Evolutionary conservation across 2,329 filamentous ascomycete species (phyloP), one percentile per base, ranked within the genome.

Genomic region (Trichoderma arundinaceum): DNA sequence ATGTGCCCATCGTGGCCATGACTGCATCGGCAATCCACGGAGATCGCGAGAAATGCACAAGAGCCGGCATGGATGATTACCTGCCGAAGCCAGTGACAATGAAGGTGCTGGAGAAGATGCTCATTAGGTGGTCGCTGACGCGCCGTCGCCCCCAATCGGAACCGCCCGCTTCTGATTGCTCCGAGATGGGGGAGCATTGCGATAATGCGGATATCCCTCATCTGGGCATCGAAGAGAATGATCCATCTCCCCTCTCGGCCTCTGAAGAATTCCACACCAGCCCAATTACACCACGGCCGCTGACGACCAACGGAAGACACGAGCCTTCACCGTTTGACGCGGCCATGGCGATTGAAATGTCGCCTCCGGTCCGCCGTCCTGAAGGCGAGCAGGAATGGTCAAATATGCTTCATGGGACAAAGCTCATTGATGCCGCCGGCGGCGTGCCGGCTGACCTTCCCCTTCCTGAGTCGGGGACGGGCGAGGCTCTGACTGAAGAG

Each of bases 1-100:
- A 88, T 49, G 88, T 92, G 5, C 90, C 90, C 0, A 92, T 93
- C 58, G 88, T 93, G 43, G 90, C 90, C n/a, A 92, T 93, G 89
- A 93, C 90, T 0, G 91, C 90, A 4, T 91, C 88, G 4, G 90
- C 90, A 0, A 92, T 92, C 46, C 89, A 92, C 73, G 90, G 90
- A 4, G 90, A 93, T 71, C 82, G 84, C 56, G 90, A 92, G 73
- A 92, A 92, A 73, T 92, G 90, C 73, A 84, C 86, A 67, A 84
- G 83, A 67, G 88, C 89, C 8, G 90, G 90, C 38, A 92, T 92
- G 90, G 90, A 92, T 69, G 89, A 91, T 72, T 90, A 91, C 71
- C 79, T 92, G 9, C 81, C 87, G n/a, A 91, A 91, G 72, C 90
- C 90, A 1, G 90, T 92, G 46, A 90, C 88, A 70, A 86, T 88